A percentile compares a stretch with the other conserved stretches of the same genome.
These are phyloP conservation scores for Apostasia shenzhenica DNA, from an alignment of 106 monocot species.

Conservation along the genomic window DNA sequence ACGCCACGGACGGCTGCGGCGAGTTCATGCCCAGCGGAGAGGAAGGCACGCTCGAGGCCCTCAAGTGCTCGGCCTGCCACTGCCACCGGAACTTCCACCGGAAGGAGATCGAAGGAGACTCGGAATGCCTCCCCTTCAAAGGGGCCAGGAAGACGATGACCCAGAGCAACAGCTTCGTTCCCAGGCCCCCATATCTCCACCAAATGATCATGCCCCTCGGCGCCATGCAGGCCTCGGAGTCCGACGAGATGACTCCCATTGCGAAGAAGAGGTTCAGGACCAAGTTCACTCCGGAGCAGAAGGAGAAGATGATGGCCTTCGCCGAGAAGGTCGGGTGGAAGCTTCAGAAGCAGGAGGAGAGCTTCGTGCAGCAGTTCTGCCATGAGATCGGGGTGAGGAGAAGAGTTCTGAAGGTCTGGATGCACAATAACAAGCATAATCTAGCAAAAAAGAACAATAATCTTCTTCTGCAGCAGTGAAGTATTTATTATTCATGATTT, in stretches of 20 bases:
- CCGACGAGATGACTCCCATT: conserved; percentile 43
- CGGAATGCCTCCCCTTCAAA: conserved; percentile 2
- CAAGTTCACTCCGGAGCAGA: conserved; percentile 87
- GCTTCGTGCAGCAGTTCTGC: conserved; percentile 73
- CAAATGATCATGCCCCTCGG: conserved; percentile 79
- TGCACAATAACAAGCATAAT: conserved; percentile 96
- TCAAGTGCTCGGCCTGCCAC: conserved; percentile 74
- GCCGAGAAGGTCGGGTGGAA: conserved; percentile 81
- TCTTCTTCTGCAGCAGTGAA: no score
- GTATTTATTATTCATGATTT: no score
- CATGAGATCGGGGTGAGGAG: conserved; percentile 81
- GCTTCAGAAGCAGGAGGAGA: conserved; percentile 71
- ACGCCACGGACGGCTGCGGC: conserved; percentile 77
- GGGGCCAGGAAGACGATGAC: conserved; percentile 9
- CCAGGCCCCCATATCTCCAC: conserved; percentile 22
- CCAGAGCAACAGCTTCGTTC: conserved; percentile 3
- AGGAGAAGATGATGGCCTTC: conserved; percentile 83
- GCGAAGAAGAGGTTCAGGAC: conserved; percentile 86
- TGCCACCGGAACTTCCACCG: conserved; percentile 93
- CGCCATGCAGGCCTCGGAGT: conserved; percentile 53
- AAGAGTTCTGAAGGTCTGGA: conserved; percentile 90
- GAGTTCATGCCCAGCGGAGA: conserved; percentile 95
- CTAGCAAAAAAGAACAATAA: conserved; percentile 41
- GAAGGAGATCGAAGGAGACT: conserved; percentile 56
- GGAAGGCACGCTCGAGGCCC: conserved; percentile 68